phyloP scores from a whole-genome alignment of 805 yeast genomes.

The Hanseniaspora singularis region DNA sequence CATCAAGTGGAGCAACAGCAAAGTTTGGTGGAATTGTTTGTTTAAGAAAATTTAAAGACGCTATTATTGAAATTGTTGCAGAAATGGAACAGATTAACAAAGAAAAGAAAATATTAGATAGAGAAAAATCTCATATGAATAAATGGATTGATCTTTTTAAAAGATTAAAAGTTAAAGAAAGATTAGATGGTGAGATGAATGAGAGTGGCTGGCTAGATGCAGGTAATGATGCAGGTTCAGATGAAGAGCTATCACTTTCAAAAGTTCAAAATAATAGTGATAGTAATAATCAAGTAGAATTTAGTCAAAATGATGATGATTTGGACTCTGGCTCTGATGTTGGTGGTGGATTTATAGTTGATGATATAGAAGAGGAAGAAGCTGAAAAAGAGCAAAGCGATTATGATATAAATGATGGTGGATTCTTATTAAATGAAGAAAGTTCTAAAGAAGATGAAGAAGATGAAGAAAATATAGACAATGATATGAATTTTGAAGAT shows the following conservation, averaged over 20 bases:
- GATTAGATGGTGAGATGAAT: constrained; percentile 30
- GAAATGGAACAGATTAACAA: constrained; percentile 20
- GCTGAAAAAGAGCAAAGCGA: neutral
- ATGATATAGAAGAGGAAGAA: neutral
- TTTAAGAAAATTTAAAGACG: constrained; percentile 38
- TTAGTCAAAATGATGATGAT: neutral
- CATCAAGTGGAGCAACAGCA: neutral
- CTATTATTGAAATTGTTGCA: constrained; percentile 24
- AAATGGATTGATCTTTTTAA: constrained; percentile 26
- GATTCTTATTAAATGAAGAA: constrained; percentile 4
- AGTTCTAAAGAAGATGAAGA: neutral
- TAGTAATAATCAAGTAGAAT: too few species aligned
- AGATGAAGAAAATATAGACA: neutral
- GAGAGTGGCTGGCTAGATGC: constrained; percentile 7
- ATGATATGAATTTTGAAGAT: constrained; percentile 3
- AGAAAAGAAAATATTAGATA: constrained; percentile 30
- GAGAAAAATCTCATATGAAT: constrained; percentile 39
- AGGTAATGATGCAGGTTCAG: too few species aligned
- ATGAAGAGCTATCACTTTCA: too few species aligned
- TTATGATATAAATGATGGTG: constrained; percentile 1
- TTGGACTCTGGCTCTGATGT: neutral
- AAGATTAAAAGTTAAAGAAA: constrained; percentile 28
- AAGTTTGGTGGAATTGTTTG: constrained; percentile 40
- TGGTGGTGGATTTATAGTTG: neutral
- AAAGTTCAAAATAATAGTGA: too few species aligned